Base-by-base conservation (phyloP, 2,329 filamentous ascomycete species). In the Trichoderma afroharzianum region DNA sequence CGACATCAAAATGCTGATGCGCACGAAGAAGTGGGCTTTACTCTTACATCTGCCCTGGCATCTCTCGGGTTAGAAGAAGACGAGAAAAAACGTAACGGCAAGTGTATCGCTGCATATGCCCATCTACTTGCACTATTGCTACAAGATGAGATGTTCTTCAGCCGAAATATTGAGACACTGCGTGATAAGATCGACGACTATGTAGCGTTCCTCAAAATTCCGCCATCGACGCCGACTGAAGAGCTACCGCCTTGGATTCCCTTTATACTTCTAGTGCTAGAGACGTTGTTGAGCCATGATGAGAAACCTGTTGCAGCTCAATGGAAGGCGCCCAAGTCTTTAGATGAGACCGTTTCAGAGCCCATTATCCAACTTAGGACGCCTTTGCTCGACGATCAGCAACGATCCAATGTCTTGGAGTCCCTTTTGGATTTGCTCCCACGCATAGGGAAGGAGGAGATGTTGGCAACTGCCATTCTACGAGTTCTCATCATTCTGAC, bases 221-320 rank as follows among this genome's bases (percentile, higher is more conserved):
- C 89, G 6, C 84, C 89, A 0, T 88, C 90, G 30, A 88, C 91
- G 70, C 86, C 92, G 4, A 84, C 87, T 0, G 93, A 97, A 63
- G 92, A 96, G 72, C 85, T 94, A n/a, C 93, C 94, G 5, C 93
- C 94, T 1, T 99, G 95, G 94, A 92, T 98, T 74, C 93, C 94
- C 14, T 95, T 96, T 77, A 90, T 98, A 36, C 85, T 99, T 39
- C 86, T 98, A 18, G 92, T 99, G 63, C 87, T 98, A 63, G 96
- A 99, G 84, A 93, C 93, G 68, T 85, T 98, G 36, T 85, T 99
- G n/a, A 92, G 92, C 15, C 93, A 97, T 76, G 96, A 98, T 80
- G 91, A 93, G 76, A 91, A 95, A 74, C 94, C 95, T 3, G 84
- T 88, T 5, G 88, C 92, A 72, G 91, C 93, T 30, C 85, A 88